Evolutionary conservation across 2,329 filamentous ascomycete species (phyloP).

Genomic region (Chaetomium globosum): DNA sequence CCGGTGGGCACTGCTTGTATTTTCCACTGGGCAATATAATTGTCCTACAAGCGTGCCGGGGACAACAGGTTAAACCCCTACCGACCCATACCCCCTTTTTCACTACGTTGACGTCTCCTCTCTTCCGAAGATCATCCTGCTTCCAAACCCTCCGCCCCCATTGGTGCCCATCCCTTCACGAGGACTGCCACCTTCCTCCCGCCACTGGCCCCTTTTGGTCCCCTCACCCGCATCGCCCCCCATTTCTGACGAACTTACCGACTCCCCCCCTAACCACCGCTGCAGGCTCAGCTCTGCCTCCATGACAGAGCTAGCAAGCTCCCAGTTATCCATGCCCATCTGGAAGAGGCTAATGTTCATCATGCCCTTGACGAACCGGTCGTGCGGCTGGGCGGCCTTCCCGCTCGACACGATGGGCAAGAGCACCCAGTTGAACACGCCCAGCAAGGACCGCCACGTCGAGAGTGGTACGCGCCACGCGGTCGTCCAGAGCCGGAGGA

Average conservation of each 20-base stretch:
- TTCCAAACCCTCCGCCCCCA: not conserved
- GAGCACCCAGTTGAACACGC: constrained; percentile 54
- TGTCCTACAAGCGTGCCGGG: not conserved
- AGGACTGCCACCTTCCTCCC: constrained; percentile 8
- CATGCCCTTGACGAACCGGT: constrained; percentile 52
- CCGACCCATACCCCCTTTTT: not conserved
- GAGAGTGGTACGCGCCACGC: constrained; percentile 52
- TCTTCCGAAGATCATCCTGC: not conserved
- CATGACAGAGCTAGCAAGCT: constrained; percentile 46
- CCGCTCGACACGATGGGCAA: constrained; percentile 48
- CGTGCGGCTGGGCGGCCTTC: constrained; percentile 44
- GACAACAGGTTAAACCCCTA: not conserved
- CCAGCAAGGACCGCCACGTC: constrained; percentile 51
- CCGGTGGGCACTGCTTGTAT: not conserved
- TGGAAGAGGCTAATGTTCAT: constrained; percentile 50
- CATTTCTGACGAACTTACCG: not conserved
- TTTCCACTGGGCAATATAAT: not conserved
- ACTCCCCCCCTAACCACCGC: constrained; percentile 44
- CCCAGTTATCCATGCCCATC: constrained; percentile 54
- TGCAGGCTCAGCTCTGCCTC: constrained; percentile 46
- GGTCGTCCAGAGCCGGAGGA: constrained; percentile 50
- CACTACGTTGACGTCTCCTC: not conserved
- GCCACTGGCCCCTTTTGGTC: not conserved
- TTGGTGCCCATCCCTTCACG: not conserved
- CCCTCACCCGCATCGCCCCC: not conserved